Base-by-base conservation (phyloP, 2,329 filamentous ascomycete species). In the Paracamarosporium sp. region DNA sequence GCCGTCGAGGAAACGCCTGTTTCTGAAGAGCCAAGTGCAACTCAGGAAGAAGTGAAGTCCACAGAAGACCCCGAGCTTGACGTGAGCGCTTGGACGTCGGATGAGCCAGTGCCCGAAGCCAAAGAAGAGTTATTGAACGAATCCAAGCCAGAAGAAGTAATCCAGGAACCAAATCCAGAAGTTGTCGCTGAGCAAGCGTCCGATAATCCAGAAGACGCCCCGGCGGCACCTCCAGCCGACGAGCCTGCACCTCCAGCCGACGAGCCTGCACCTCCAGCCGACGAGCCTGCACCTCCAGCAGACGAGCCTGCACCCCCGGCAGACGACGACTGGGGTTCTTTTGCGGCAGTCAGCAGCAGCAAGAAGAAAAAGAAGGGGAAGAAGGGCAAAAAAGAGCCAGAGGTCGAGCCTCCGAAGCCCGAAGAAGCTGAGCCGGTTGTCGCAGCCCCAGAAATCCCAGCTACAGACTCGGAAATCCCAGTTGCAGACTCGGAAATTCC, bases 11-110 rank as follows among this genome's bases (percentile, higher is more conserved):
- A 52, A 38, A 53, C 55, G 2, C 43, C 52, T 27, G n/a, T 55
- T 44, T 17, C 52, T 36, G 55, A 51, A 27, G 56, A 55, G 13
- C 3, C 40, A 17, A 54, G 25, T 22, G 35, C 28, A 31, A 25
- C 51, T 40, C 50, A 60, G 57, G 60, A 62, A 28, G 63, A 64
- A 44, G 55, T 51, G 8, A 59, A 38, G 17, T 38, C 17, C 20
- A 28, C 51, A 45, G 33, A 48, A 44, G 55, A 53, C 20, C 35
- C 36, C 13, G 56, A 58, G 17, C 41, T 44, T 28, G 50, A 43
- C 7, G 36, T 35, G 20, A 46, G 22, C n/a, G 40, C 50, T 7
- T 33, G 40, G 28, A 13, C 35, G 15, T 30, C 36, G 30, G 45
- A 50, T 30, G 56, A 54, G 25, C 28, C 46, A 12, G 48, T 40